A percentile compares a stretch with the other conserved stretches of the same genome.
Conservation (phyloP, 2,329 filamentous ascomycete species). For the Botrytis paeoniae region DNA sequence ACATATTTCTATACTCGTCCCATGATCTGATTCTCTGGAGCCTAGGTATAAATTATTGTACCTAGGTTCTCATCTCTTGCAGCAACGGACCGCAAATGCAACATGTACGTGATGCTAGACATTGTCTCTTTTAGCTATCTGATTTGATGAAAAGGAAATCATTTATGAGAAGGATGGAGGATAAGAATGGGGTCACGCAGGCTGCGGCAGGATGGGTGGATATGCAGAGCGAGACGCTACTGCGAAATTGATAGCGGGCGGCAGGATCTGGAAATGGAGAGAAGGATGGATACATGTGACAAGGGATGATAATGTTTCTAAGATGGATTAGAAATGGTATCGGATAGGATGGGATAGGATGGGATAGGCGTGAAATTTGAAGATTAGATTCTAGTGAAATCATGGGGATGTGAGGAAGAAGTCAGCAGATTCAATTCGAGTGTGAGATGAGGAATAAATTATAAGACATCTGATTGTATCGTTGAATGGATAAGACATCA, state of each 20-base stretch:
- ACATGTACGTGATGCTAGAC: conserved; percentile 6
- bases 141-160: background rate
- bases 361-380: background rate
- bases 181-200: background rate
- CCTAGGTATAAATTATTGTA: background rate
- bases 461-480: background rate
- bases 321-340: background rate
- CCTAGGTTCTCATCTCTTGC: background rate
- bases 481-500: background rate
- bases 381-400: background rate
- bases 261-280: conserved; percentile 3
- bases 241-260: conserved; percentile 15
- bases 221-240: conserved; percentile 16
- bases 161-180: background rate
- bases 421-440: background rate
- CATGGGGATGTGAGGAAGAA: conserved; percentile 1
- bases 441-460: background rate
- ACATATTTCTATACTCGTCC: background rate
- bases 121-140: background rate
- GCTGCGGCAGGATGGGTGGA: background rate
- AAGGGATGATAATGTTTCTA: background rate
- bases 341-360: background rate
- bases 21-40: background rate
- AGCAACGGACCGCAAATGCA: background rate
- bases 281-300: background rate